A percentile compares a stretch with the other conserved stretches of the same genome.
Conservation (phyloP, 345 rosid genomes). For the Raphanus raphanistrum region DNA sequence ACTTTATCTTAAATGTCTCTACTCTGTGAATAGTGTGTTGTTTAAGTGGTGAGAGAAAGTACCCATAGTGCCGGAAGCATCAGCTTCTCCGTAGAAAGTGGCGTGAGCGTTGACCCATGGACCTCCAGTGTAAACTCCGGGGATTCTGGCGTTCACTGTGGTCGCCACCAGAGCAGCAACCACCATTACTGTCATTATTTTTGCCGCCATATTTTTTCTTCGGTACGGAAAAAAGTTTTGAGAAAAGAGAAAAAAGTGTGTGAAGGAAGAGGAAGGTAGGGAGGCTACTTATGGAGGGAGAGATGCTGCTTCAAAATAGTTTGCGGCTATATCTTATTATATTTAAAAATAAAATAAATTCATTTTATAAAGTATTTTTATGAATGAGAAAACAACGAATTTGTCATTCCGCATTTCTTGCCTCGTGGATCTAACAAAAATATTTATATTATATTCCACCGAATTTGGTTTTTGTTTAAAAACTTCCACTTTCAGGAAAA, state of each 20-base stretch:
- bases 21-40: not conserved
- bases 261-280: slow-evolving; percentile 20
- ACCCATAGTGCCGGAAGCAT: slow-evolving; percentile 95
- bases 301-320: slow-evolving; percentile 6
- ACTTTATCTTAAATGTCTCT: not conserved
- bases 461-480: slow-evolving; percentile 3
- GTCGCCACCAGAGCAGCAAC: slow-evolving; percentile 22
- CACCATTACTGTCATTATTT: slow-evolving; percentile 8
- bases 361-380: not conserved
- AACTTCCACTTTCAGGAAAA: not conserved
- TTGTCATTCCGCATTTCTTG: not conserved
- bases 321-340: slow-evolving; percentile 28
- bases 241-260: slow-evolving; percentile 10
- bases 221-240: not conserved
- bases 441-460: slow-evolving; percentile 31
- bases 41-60: not conserved
- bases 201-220: slow-evolving; percentile 35
- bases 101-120: slow-evolving; percentile 76
- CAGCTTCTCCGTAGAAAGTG: slow-evolving; percentile 80
- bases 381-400: not conserved
- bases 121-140: slow-evolving; percentile 67
- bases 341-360: not conserved
- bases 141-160: slow-evolving; percentile 53
- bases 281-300: slow-evolving; percentile 36
- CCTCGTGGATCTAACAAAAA: slow-evolving; percentile 8